Evolutionary conservation across 805 yeast genomes (phyloP).

Genomic region (Zygotorulaspora sp.): DNA sequence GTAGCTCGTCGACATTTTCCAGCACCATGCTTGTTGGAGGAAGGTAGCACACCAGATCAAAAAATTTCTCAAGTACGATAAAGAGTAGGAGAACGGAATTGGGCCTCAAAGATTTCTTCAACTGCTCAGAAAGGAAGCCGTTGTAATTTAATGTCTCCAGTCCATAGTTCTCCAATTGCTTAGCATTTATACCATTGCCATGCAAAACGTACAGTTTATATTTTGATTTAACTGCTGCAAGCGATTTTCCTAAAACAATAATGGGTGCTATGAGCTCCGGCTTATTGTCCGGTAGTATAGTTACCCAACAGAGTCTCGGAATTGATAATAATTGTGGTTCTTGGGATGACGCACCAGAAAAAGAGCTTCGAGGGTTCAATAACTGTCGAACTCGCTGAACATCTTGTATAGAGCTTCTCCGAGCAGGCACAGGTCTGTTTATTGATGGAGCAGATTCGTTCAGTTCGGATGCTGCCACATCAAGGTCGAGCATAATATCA

Average conservation of each 20-base stretch:
- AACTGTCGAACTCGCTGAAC: slow-evolving; percentile 33
- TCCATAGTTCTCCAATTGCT: slow-evolving; percentile 14
- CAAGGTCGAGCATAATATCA: slow-evolving; percentile 23
- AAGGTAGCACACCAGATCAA: slow-evolving; percentile 32
- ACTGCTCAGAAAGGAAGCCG: slow-evolving; percentile 5
- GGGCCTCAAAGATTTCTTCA: slow-evolving; percentile 2
- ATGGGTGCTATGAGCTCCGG: slow-evolving; percentile 23
- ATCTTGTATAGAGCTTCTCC: slow-evolving; percentile 33
- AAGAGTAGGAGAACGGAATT: slow-evolving; percentile 21
- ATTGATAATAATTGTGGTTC: slow-evolving; percentile 15
- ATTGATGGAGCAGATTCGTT: slow-evolving; percentile 1
- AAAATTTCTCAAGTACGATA: slow-evolving; percentile 18
- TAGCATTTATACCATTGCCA: slow-evolving; percentile 16
- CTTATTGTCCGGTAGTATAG: slow-evolving; percentile 23
- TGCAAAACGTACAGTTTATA: slow-evolving; percentile 26
- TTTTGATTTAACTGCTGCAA: slow-evolving; percentile 21
- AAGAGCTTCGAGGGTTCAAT: slow-evolving; percentile 36
- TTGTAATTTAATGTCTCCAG: slow-evolving; percentile 14
- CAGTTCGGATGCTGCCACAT: slow-evolving; percentile 4
- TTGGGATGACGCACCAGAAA: slow-evolving; percentile 28
- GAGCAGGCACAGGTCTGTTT: slow-evolving; percentile 9
- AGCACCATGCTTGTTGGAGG: slow-evolving; percentile 30
- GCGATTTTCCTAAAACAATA: slow-evolving; percentile 25
- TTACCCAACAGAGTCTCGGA: slow-evolving; percentile 29
- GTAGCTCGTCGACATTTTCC: slow-evolving; percentile 31